Conservation (phyloP, 495 filamentous ascomycete genomes). For the Glutinoglossum americanum region DNA sequence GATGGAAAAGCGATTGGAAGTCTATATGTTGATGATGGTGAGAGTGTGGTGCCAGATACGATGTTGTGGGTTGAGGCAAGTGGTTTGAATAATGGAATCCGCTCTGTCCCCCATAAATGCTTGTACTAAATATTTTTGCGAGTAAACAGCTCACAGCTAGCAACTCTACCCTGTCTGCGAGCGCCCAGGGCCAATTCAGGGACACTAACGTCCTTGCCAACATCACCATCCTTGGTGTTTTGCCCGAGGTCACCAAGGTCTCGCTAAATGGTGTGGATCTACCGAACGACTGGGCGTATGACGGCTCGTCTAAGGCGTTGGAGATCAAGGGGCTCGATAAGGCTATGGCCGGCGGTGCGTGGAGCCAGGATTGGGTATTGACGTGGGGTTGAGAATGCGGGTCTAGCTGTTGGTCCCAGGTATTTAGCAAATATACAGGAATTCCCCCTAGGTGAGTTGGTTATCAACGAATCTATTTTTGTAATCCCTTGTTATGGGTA, state of each 20-base stretch:
- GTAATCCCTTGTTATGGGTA: no score
- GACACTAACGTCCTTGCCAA: slow-evolving; percentile 41
- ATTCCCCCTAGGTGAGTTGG: no score
- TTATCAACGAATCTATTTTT: no score
- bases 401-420: no score
- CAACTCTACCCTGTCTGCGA: slow-evolving; percentile 23
- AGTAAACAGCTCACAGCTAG: slow-evolving; percentile 26
- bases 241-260: slow-evolving; percentile 21
- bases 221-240: slow-evolving; percentile 45
- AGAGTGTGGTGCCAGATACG: slow-evolving; percentile 35
- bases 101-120: background rate
- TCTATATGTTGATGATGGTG: slow-evolving; percentile 72
- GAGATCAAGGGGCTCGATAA: slow-evolving; percentile 27
- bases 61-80: slow-evolving; percentile 34
- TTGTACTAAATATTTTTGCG: slow-evolving; percentile 2
- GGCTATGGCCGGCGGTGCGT: slow-evolving; percentile 32
- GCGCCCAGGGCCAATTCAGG: slow-evolving; percentile 28
- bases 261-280: slow-evolving; percentile 28
- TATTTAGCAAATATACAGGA: no score
- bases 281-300: slow-evolving; percentile 23
- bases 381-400: no score
- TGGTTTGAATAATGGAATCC: slow-evolving; percentile 1
- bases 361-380: slow-evolving; percentile 28
- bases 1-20: slow-evolving; percentile 37
- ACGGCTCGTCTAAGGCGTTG: slow-evolving; percentile 25